A percentile compares a stretch with the other conserved stretches of the same genome.
These are phyloP conservation scores for Penicillium simplicissimum DNA, from an alignment of 495 filamentous ascomycete genomes.

Conservation along the genomic window DNA sequence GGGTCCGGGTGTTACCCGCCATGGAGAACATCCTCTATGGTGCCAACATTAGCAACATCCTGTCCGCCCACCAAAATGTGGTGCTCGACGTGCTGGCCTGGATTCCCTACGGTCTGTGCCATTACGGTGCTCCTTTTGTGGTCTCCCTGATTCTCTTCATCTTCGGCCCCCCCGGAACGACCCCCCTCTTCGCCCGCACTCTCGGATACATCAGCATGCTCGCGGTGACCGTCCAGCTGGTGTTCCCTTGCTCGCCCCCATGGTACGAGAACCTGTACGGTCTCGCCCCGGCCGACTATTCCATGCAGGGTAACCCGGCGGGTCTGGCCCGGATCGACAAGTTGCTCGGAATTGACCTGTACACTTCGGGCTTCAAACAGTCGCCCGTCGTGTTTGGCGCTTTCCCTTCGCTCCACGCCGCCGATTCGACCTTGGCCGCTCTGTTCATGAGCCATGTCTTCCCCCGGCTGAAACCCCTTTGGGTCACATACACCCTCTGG, in stretches of 20 bases:
- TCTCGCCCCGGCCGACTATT: constrained; percentile 86
- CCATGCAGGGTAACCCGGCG: constrained; percentile 81
- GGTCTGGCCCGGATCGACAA: constrained; percentile 87
- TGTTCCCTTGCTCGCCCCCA: constrained; percentile 90
- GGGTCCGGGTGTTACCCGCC: constrained; percentile 92
- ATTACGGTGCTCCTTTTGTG: constrained; percentile 80
- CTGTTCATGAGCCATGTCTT: constrained; percentile 93
- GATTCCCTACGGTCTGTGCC: constrained; percentile 88
- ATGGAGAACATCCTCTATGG: constrained; percentile 97
- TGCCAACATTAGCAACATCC: constrained; percentile 91
- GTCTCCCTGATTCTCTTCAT: constrained; percentile 77
- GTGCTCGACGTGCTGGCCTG: constrained; percentile 85
- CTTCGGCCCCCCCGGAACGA: constrained; percentile 81
- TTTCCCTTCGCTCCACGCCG: constrained; percentile 89
- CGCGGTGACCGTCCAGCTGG: constrained; percentile 80
- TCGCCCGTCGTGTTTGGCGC: constrained; percentile 92
- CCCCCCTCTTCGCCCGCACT: constrained; percentile 78
- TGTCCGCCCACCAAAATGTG: constrained; percentile 81
- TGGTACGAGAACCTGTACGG: constrained; percentile 95
- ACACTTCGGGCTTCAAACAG: constrained; percentile 84
- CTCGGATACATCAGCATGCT: constrained; percentile 91
- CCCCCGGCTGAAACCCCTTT: constrained; percentile 71
- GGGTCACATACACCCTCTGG: constrained; percentile 82
- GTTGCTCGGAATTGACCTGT: constrained; percentile 85
- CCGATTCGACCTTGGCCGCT: constrained; percentile 80